phyloP scores from a whole-genome alignment of 2,329 filamentous ascomycete genomes.

The Fusarium neocosmosporiellum region DNA sequence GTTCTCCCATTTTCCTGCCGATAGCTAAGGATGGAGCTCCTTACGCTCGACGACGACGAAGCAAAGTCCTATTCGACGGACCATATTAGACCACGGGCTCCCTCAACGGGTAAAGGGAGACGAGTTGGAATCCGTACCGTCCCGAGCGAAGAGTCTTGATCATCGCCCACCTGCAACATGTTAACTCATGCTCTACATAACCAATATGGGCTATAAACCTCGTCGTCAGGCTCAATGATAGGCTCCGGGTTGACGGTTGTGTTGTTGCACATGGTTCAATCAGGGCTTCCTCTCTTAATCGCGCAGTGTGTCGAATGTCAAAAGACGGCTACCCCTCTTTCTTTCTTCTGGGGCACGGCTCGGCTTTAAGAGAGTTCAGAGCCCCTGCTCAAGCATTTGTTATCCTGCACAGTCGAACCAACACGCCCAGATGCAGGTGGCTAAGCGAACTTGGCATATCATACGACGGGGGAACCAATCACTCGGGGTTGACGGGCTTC shows the following conservation, averaged over 20 bases:
- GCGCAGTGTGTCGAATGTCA: not conserved
- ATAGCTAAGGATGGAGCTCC: slow-evolving; percentile 34
- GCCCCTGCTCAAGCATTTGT: not conserved
- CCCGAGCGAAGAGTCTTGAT: slow-evolving; percentile 3
- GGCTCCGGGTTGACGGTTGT: slow-evolving; percentile 3
- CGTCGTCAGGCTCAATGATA: slow-evolving; percentile 10
- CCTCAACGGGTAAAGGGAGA: rapidly evolving
- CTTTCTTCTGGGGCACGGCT: not conserved
- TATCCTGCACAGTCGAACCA: not conserved
- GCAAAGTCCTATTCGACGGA: not conserved
- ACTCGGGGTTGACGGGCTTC: not conserved
- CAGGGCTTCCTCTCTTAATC: not conserved
- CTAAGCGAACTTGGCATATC: slow-evolving; percentile 55
- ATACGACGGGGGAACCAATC: slow-evolving; percentile 60
- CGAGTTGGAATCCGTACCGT: not conserved
- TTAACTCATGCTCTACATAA: not conserved
- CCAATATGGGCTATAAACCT: not conserved
- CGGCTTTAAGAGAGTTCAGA: not conserved
- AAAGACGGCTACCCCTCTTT: not conserved
- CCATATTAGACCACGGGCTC: not conserved
- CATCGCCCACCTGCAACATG: not conserved
- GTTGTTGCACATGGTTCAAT: slow-evolving; percentile 10
- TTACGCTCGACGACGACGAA: slow-evolving; percentile 26
- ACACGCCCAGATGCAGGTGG: not conserved
- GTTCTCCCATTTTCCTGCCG: slow-evolving; percentile 34